Evolutionary conservation across 371 early-diverging fungal species (phyloP).

Genomic region (Mortierella sp.): DNA sequence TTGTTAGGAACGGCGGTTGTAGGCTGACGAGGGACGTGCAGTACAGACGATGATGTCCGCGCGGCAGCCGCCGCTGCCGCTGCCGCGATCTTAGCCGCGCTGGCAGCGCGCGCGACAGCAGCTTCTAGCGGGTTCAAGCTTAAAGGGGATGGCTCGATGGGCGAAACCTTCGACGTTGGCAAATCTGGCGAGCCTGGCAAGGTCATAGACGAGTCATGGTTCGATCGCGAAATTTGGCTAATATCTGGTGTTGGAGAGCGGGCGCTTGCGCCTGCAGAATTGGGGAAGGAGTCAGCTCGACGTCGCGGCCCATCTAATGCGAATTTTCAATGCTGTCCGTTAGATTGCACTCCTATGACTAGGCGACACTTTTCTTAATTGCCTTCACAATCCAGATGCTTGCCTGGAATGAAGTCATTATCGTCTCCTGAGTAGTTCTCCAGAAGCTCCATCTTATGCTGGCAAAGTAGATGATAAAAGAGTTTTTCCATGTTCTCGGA

Average conservation of each 20-base stretch:
- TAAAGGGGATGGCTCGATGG: constrained; percentile 32
- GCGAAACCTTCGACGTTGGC: constrained; percentile 14
- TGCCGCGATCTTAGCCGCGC: constrained; percentile 24
- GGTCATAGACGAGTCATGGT: constrained; percentile 16
- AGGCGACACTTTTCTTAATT: no score
- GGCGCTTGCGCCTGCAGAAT: constrained; percentile 25
- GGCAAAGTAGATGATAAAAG: constrained; percentile 66
- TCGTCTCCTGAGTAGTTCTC: constrained; percentile 56
- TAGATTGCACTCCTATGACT: no score
- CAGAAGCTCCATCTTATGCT: constrained; percentile 63
- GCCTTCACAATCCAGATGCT: no score
- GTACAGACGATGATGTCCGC: constrained; percentile 9
- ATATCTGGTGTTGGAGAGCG: constrained; percentile 42
- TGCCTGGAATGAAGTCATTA: constrained; percentile 30
- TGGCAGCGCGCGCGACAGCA: constrained; percentile 24
- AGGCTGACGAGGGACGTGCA: neutral
- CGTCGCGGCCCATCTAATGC: constrained; percentile 49
- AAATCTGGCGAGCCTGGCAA: constrained; percentile 30
- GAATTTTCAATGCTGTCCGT: no score
- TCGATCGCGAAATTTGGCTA: constrained; percentile 16
- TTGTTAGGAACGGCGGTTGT: neutral
- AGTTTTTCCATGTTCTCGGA: constrained; percentile 66
- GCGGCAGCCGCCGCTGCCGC: neutral
- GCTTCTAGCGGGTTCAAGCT: constrained; percentile 27
- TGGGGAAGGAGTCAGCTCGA: constrained; percentile 55